Conservation (phyloP, 2,329 filamentous ascomycete species). For the Coniochaeta pulveracea region DNA sequence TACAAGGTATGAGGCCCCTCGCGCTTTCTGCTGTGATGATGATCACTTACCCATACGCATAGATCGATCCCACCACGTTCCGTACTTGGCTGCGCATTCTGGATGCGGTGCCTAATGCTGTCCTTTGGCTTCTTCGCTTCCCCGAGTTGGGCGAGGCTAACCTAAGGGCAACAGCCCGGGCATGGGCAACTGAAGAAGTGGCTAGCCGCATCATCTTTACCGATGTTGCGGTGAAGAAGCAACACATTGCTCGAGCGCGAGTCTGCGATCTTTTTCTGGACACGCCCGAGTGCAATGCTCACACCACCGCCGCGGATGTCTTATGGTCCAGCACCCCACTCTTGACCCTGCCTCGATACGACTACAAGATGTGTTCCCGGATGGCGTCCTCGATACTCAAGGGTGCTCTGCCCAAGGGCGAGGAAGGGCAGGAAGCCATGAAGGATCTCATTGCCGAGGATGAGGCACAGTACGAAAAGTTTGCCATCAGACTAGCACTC, state of each 20-base stretch:
- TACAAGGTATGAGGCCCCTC: conserved; percentile 68
- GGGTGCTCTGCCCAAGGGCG: conserved; percentile 68
- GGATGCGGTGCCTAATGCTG: conserved; percentile 69
- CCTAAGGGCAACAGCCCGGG: conserved; percentile 64
- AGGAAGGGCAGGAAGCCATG: conserved; percentile 56
- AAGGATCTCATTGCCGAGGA: conserved; percentile 64
- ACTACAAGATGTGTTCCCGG: conserved; percentile 97
- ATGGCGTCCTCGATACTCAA: conserved; percentile 94
- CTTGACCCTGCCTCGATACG: conserved; percentile 79
- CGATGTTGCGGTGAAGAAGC: conserved; percentile 88
- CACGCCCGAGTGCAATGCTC: conserved; percentile 95
- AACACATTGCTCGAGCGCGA: conserved; percentile 84
- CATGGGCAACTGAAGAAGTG: conserved; percentile 78
- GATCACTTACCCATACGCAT: background rate
- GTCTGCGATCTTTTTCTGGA: conserved; percentile 93
- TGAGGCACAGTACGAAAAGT: conserved; percentile 77
- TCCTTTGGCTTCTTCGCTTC: conserved; percentile 94
- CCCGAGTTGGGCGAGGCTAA: conserved; percentile 87
- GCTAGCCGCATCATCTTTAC: conserved; percentile 86
- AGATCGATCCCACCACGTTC: conserved; percentile 97
- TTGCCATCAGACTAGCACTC: conserved; percentile 56
- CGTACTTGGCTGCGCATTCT: conserved; percentile 92
- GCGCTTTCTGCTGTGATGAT: conserved; percentile 3
- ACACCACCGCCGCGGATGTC: conserved; percentile 93
- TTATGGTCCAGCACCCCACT: conserved; percentile 94